Percentiles rank a stretch among this genome's conserved stretches.
These are phyloP conservation scores for Trichomonas vaginalis DNA, from an alignment of 208 protist species.

Conservation along the genomic window DNA sequence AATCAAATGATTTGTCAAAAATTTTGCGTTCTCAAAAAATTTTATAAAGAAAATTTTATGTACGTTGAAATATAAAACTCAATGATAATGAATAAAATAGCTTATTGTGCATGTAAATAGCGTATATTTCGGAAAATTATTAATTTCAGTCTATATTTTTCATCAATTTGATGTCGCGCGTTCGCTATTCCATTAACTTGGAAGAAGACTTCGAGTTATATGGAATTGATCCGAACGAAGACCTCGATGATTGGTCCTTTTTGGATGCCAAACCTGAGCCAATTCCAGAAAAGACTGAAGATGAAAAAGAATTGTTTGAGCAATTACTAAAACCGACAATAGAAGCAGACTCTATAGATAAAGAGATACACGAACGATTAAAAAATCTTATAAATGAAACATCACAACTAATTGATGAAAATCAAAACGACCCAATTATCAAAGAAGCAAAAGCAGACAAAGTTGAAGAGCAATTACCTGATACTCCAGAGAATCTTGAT, in stretches of 20 bases:
- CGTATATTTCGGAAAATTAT: no score
- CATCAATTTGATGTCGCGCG: no score
- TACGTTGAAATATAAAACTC: no score
- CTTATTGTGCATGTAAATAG: no score
- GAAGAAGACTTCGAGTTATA: neutral
- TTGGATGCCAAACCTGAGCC: neutral
- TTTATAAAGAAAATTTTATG: no score
- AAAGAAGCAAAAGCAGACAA: neutral
- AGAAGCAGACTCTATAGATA: neutral
- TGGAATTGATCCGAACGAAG: neutral
- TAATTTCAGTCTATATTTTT: no score
- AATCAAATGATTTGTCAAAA: no score
- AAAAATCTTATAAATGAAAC: neutral
- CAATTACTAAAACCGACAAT: neutral
- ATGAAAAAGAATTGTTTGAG: neutral
- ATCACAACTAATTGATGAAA: neutral
- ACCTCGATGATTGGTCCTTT: conserved; percentile 13
- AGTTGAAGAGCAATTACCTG: neutral
- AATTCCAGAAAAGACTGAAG: neutral
- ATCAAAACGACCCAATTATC: neutral
- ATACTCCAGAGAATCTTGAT: neutral
- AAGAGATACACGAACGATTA: neutral
- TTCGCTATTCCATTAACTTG: neutral
- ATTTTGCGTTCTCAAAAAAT: no score
- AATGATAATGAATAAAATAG: no score